Evolutionary conservation across 768 basidiomycete species (phyloP).

Genomic region (Tylopilus balloui): DNA sequence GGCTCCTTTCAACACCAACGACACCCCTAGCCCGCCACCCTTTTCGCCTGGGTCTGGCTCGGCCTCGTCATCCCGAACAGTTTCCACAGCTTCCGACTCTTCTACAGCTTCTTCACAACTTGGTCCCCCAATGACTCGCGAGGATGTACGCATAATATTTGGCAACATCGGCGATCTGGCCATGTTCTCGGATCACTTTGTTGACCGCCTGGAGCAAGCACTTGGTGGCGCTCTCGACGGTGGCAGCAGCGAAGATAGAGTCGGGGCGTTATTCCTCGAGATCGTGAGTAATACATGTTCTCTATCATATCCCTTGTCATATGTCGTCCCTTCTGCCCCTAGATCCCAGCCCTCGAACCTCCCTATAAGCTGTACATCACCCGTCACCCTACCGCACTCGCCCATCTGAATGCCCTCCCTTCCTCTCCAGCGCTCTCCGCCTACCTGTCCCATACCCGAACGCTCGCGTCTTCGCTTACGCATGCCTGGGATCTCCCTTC

Average conservation of each 20-base stretch:
- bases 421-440: constrained; percentile 45
- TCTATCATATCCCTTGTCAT: background rate
- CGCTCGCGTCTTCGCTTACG: constrained; percentile 64
- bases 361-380: constrained; percentile 81
- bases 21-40: constrained; percentile 23
- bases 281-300: constrained; percentile 46
- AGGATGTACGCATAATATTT: constrained; percentile 72
- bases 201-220: constrained; percentile 59
- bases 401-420: constrained; percentile 52
- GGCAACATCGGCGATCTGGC: constrained; percentile 75
- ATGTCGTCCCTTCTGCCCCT: background rate
- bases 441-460: constrained; percentile 65
- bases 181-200: constrained; percentile 61
- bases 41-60: constrained; percentile 34
- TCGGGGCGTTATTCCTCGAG: constrained; percentile 67
- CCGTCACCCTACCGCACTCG: constrained; percentile 68
- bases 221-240: constrained; percentile 60
- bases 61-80: constrained; percentile 37
- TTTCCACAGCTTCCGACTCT: constrained; percentile 43
- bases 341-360: constrained; percentile 68
- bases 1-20: constrained; percentile 33
- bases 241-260: constrained; percentile 61
- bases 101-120: constrained; percentile 47
- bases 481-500: constrained; percentile 93
- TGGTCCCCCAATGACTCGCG: constrained; percentile 61